Base-by-base conservation (phyloP, 106 monocot species). In the Narthecium ossifragum region DNA sequence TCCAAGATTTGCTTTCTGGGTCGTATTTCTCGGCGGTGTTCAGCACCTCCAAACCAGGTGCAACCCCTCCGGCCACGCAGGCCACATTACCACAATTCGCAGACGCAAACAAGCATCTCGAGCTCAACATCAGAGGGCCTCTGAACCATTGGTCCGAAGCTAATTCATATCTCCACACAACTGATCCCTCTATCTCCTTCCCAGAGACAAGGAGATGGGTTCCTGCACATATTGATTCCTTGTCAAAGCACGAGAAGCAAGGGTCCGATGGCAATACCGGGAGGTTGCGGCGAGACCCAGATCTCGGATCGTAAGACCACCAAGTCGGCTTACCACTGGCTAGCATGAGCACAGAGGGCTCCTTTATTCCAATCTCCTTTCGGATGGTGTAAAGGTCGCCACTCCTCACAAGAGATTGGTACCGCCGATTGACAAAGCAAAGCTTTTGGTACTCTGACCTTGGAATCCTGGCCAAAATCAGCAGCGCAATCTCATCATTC, bases 131-230 rank as follows among this genome's bases (percentile, higher is more conserved):
- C 29, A 27, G 24, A 18, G 75, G 75, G 17, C 75, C 75, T 30
- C 34, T 55, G 63, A 63, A 63, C 75, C 75, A 75, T 13, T 25
- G 62, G 18, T 75, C 56, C 7, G 26, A 28, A 0, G 26, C 40
- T 32, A 75, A 34, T 15, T 75, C 75, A 26, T 75, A 75, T 29
- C 68, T 47, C 75, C 75, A 75, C 36, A 75, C 63, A 12, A 46
- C 63, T 0, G 69, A 47, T 8, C 69, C 75, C 1, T 4, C 40
- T 5, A 57, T 55, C 63, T 75, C 75, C 32, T 63, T 75, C 12
- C 75, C 75, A 1, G 69, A 75, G 24, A 75, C 75, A 0, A 75
- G 69, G 26, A 75, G 69, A 15, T 75, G 75, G 10, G 68, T 75
- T 3, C 75, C 75, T 2, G 55, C 75, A 12, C 62, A 75, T 2